Base-by-base conservation (phyloP, 768 basidiomycete genomes). In the Hortiboletus campestris region DNA sequence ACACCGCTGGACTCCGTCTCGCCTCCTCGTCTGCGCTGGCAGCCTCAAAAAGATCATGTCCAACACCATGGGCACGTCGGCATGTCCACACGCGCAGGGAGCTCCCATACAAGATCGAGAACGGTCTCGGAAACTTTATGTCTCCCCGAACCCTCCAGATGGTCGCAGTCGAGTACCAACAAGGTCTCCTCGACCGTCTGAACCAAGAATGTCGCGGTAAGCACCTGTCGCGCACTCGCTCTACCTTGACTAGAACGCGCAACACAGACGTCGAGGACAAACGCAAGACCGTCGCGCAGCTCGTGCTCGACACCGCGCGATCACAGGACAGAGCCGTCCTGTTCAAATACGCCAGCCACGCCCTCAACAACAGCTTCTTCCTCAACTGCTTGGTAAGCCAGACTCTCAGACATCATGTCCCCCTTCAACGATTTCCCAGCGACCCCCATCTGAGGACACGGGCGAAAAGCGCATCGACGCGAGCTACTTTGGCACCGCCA, bases 321-420 rank as follows among this genome's bases (percentile, higher is more conserved):
- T 74, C 83, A 31, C 81, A 81, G 41, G 75, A 81, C 22, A 74
- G 84, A 49, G 79, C 84, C 1, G 72, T 95, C 49, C 83, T 84
- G 25, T 98, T 94, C 73, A 96, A 91, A 72, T 94, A 95, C 66
- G 94, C 95, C 4, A 89, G 89, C 59, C 82, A 92, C 45, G 91
- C 96, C 6, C 76, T 98, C 58, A 99, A 98, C 75, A 98, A 97
- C 72, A 85, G 86, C 63, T 98, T 92, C 81, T 98, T 98, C 79
- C 80, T 99, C 29, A 82, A 91, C 61, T 80, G 79, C 54, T 78
- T 99, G 38, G 96, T 98, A 69, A 49, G 93, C 79, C 29, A 13
- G 6, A 20, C 20, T 6, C 16, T 11, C 16, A 2, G 7, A 3
- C 34, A 2, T 2, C 19, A 3, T 10, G 16, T n/a, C 20, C n/a